Evolutionary conservation across 345 rosid species (phyloP).

Genomic region (Eucalyptus tenuipes): DNA sequence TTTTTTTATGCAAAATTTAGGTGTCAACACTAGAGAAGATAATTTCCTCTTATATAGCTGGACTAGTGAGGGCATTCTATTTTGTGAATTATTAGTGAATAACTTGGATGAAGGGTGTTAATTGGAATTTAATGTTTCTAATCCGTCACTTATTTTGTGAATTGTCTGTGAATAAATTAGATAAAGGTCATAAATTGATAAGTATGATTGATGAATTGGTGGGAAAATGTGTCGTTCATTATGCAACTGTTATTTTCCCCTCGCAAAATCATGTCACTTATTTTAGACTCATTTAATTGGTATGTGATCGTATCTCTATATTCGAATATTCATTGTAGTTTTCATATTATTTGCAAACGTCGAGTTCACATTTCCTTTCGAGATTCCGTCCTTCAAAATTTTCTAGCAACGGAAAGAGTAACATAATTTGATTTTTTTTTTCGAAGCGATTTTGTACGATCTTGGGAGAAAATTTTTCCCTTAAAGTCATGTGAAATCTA

Average conservation of each 20-base stretch:
- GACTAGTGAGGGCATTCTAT: background rate
- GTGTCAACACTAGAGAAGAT: background rate
- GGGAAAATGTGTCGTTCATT: background rate
- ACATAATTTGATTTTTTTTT: no score
- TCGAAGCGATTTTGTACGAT: fast-evolving
- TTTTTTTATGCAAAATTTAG: no score
- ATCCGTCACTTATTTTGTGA: background rate
- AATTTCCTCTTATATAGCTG: background rate
- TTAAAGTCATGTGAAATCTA: no score
- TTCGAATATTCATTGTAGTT: no score
- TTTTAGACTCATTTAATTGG: no score
- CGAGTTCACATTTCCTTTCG: no score
- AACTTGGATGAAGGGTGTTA: background rate
- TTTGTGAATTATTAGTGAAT: background rate
- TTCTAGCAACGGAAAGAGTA: background rate
- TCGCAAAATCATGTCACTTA: background rate
- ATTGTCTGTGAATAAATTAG: background rate
- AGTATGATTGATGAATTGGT: background rate
- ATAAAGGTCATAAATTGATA: background rate
- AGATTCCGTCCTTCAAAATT: no score
- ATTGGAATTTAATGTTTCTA: background rate
- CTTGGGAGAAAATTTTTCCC: no score
- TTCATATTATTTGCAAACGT: no score
- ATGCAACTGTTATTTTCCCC: background rate
- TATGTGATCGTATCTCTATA: no score